Conservation (phyloP, 768 basidiomycete genomes). For the Suillus spraguei region DNA sequence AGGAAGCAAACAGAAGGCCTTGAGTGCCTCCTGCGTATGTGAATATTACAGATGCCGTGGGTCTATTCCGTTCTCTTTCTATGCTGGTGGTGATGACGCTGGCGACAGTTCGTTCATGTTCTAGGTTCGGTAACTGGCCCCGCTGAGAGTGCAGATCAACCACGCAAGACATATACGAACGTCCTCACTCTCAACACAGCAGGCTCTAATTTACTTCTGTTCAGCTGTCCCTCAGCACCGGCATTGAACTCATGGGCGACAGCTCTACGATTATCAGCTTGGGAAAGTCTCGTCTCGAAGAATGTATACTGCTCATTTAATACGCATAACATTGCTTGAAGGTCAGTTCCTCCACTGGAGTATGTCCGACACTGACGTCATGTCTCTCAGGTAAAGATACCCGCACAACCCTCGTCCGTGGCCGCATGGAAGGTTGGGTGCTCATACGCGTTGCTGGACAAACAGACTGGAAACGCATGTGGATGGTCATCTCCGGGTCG, state of each 20-base stretch:
- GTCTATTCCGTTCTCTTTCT: slow-evolving; percentile 34
- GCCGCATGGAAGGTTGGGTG: slow-evolving; percentile 90
- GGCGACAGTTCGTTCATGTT: slow-evolving; percentile 71
- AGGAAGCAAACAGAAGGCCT: slow-evolving; percentile 81
- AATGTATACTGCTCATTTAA: slow-evolving; percentile 96
- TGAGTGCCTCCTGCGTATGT: slow-evolving; percentile 88
- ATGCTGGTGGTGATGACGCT: slow-evolving; percentile 14
- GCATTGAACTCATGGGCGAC: slow-evolving; percentile 89
- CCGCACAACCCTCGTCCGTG: slow-evolving; percentile 64
- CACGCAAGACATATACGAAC: slow-evolving; percentile 65
- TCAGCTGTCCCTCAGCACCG: slow-evolving; percentile 76
- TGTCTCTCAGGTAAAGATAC: slow-evolving; percentile 44
- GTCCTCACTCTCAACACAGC: slow-evolving; percentile 94
- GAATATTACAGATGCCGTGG: slow-evolving; percentile 86
- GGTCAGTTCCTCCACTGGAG: slow-evolving; percentile 31
- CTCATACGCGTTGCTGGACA: slow-evolving; percentile 93
- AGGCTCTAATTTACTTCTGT: slow-evolving; percentile 85
- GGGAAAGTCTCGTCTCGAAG: slow-evolving; percentile 96
- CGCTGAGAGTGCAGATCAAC: slow-evolving; percentile 48
- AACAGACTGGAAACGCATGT: slow-evolving; percentile 93
- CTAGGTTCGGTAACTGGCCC: slow-evolving; percentile 74
- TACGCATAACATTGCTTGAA: slow-evolving; percentile 71
- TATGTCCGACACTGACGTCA: slow-evolving; percentile 32
- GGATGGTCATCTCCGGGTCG: slow-evolving; percentile 71
- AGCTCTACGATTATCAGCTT: slow-evolving; percentile 85